Percentiles rank a stretch among this genome's conserved stretches.
These are phyloP conservation scores for Fusarium marasasianum DNA, from an alignment of 2,329 filamentous ascomycete genomes.

Conservation along the genomic window DNA sequence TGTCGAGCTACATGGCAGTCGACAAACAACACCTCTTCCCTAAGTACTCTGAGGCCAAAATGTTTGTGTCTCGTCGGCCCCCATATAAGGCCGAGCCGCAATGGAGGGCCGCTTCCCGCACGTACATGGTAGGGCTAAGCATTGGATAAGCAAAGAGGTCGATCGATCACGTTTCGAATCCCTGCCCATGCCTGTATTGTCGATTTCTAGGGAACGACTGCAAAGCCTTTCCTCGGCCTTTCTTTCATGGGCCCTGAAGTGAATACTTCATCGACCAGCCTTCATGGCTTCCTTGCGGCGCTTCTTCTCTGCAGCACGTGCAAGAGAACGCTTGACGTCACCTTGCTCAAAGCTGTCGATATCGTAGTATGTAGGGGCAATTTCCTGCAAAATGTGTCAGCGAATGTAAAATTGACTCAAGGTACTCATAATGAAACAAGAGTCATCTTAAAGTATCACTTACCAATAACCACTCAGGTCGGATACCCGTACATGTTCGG, in stretches of 20 bases:
- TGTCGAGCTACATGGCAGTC: neutral
- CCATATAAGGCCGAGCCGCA: constrained; percentile 10
- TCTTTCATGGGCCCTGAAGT: constrained; percentile 17
- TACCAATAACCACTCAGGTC: constrained; percentile 93
- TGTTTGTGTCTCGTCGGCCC: constrained; percentile 12
- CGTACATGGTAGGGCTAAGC: constrained; percentile 10
- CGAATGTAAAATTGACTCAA: neutral
- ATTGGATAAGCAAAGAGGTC: constrained; percentile 24
- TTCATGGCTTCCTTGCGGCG: constrained; percentile 67
- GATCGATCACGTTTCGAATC: constrained; percentile 19
- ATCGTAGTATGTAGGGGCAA: constrained; percentile 93
- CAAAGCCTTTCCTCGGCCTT: neutral
- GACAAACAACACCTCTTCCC: constrained; percentile 11
- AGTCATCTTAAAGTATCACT: constrained; percentile 46
- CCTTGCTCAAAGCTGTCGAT: constrained; percentile 83
- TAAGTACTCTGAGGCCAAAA: neutral
- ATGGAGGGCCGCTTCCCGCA: constrained; percentile 23
- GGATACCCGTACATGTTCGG: constrained; percentile 88
- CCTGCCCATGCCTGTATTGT: neutral
- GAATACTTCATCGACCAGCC: constrained; percentile 52
- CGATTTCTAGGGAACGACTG: neutral
- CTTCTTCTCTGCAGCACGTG: constrained; percentile 67
- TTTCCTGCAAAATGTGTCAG: constrained; percentile 69
- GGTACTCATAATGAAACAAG: neutral
- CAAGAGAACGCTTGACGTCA: constrained; percentile 78